Conservation (phyloP, 2,329 filamentous ascomycete genomes). For the Teratosphaeria nubilosa region DNA sequence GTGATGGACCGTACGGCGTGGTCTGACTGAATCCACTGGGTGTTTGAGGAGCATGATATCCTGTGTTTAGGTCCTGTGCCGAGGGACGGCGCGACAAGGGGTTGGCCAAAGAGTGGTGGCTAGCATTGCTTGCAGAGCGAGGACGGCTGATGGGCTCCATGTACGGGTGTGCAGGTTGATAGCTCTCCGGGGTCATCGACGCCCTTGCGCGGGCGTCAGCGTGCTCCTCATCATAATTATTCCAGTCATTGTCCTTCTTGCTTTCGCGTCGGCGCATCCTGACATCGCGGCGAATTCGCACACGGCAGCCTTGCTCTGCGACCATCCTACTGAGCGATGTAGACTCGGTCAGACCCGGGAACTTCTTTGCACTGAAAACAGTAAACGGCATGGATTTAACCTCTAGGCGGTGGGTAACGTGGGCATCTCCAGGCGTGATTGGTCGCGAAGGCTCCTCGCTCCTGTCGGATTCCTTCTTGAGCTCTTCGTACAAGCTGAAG, state of each 20-base stretch:
- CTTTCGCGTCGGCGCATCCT: conserved; percentile 77
- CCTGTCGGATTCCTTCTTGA: conserved; percentile 73
- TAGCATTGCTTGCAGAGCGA: conserved; percentile 29
- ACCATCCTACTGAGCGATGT: conserved; percentile 81
- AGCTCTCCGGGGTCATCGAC: conserved; percentile 23
- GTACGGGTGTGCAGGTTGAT: conserved; percentile 8
- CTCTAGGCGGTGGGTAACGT: conserved; percentile 77
- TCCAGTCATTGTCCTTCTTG: conserved; percentile 57
- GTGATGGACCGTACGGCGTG: conserved; percentile 25
- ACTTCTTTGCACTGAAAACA: conserved; percentile 96
- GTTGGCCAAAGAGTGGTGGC: conserved; percentile 20
- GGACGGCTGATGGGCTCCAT: conserved; percentile 26
- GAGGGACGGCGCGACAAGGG: conserved; percentile 31
- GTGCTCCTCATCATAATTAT: conserved; percentile 52
- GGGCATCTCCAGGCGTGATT: conserved; percentile 39
- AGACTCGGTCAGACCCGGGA: conserved; percentile 84
- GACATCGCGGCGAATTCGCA: conserved; percentile 88
- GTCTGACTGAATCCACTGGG: conserved; percentile 30
- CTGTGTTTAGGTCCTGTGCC: conserved; percentile 34
- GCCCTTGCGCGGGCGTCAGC: conserved; percentile 39
- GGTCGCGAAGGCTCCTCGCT: conserved; percentile 26
- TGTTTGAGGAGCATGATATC: conserved; percentile 32
- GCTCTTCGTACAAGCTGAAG: conserved; percentile 89
- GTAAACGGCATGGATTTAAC: conserved; percentile 79
- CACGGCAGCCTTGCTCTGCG: conserved; percentile 91